phyloP scores from a whole-genome alignment of 805 yeast genomes.

The Schizosaccharomyces lindneri region DNA sequence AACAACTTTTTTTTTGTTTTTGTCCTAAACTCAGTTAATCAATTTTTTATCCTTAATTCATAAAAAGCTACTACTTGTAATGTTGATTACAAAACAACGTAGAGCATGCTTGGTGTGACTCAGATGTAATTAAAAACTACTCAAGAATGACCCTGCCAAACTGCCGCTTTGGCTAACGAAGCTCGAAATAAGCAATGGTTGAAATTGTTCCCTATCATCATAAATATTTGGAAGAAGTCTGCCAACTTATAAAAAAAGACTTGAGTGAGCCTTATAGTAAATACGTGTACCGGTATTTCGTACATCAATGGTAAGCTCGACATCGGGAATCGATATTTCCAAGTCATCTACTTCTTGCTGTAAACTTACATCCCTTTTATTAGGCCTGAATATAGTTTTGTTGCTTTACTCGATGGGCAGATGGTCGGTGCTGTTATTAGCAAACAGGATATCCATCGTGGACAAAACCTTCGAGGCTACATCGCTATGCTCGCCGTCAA shows the following conservation, averaged over 20 bases:
- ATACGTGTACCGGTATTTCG: constrained; percentile 73
- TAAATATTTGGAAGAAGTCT: constrained; percentile 8
- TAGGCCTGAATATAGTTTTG: not conserved
- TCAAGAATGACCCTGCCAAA: too few species aligned
- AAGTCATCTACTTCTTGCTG: not conserved
- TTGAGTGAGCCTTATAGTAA: constrained; percentile 84
- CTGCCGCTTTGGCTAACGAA: too few species aligned
- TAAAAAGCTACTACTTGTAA: too few species aligned
- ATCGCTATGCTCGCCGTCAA: constrained; percentile 90
- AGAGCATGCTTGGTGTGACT: too few species aligned
- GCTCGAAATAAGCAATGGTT: not conserved
- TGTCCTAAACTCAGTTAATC: too few species aligned
- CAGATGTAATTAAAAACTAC: too few species aligned
- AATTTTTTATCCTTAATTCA: too few species aligned
- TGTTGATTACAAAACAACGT: too few species aligned
- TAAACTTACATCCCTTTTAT: too few species aligned
- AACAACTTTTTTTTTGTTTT: too few species aligned
- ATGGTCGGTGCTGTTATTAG: constrained; percentile 67
- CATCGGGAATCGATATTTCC: constrained; percentile 23
- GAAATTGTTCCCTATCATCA: not conserved
- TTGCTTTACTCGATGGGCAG: not conserved
- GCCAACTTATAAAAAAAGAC: constrained; percentile 37
- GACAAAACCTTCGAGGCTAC: constrained; percentile 58
- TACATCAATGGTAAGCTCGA: constrained; percentile 77
- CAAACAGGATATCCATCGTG: constrained; percentile 53